Percentiles rank a stretch among this genome's conserved stretches.
Evolutionary conservation across 306 rosid genomes (phyloP).

Genomic region (Mimosa bimucronata): DNA sequence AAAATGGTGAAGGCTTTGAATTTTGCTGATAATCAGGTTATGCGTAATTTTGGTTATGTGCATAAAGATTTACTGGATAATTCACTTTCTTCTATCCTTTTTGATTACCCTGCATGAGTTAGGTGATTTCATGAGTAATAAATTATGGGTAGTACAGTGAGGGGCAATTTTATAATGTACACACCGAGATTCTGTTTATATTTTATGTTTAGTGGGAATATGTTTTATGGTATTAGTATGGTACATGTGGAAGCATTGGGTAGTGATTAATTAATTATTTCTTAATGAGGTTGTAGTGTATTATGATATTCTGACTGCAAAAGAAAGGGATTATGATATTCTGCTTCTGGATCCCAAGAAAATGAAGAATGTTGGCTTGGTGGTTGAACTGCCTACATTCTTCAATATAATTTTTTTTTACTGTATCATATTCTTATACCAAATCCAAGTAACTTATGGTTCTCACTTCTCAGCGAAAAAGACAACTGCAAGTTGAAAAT

Average conservation of each 20-base stretch:
- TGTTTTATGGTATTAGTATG: background rate
- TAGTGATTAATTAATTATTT: background rate
- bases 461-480: too few relatives aligned
- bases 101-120: conserved; percentile 57
- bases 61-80: conserved; percentile 50
- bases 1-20: conserved; percentile 68
- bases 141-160: background rate
- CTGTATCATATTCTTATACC: too few relatives aligned
- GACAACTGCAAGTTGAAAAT: background rate
- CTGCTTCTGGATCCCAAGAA: background rate
- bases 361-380: conserved; percentile 16
- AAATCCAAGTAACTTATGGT: too few relatives aligned
- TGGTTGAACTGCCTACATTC: conserved; percentile 8
- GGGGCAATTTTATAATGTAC: conserved; percentile 24
- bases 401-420: background rate
- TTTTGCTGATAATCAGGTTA: conserved; percentile 91
- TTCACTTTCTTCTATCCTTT: conserved; percentile 49
- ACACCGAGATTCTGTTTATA: conserved; percentile 30
- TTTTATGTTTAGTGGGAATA: background rate
- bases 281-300: background rate
- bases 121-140: conserved; percentile 6
- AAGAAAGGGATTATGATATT: background rate
- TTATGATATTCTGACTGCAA: background rate
- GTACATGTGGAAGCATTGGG: background rate
- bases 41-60: conserved; percentile 65